phyloP scores from a whole-genome alignment of 192 early-diverging fungal species.

The Chytriomyces sp. region DNA sequence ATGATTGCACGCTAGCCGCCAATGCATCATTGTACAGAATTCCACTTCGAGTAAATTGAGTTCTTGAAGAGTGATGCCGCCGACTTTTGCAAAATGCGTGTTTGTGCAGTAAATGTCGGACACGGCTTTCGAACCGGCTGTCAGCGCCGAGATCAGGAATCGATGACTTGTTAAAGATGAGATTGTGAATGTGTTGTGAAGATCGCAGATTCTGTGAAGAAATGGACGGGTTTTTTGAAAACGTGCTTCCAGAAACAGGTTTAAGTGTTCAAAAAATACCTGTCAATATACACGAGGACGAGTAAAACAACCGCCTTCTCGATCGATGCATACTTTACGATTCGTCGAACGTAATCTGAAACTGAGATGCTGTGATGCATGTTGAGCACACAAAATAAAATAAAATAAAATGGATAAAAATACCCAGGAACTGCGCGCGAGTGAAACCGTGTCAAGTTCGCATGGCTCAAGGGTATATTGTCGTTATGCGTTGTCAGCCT shows the following conservation, averaged over 20 bases:
- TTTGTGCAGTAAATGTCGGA: constrained; percentile 96
- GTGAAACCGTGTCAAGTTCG: constrained; percentile 89
- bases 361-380: constrained; percentile 69
- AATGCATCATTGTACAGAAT: constrained; percentile 79
- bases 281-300: constrained; percentile 93
- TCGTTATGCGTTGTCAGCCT: constrained; percentile 70
- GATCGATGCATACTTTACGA: constrained; percentile 88
- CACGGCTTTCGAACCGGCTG: constrained; percentile 83
- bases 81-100: constrained; percentile 92
- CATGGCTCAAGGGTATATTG: constrained; percentile 58
- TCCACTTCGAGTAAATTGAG: constrained; percentile 93
- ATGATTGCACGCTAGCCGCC: constrained; percentile 80
- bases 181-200: constrained; percentile 80
- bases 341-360: constrained; percentile 84
- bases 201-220: constrained; percentile 50
- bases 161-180: constrained; percentile 87
- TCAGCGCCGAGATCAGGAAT: constrained; percentile 89
- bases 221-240: neutral
- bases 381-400: neutral
- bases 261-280: constrained; percentile 59
- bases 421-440: constrained; percentile 84
- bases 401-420: neutral
- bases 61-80: constrained; percentile 92
- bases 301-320: constrained; percentile 90
- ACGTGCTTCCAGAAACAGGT: neutral